phyloP scores from a whole-genome alignment of 345 rosid species.

The Triadica sebifera region DNA sequence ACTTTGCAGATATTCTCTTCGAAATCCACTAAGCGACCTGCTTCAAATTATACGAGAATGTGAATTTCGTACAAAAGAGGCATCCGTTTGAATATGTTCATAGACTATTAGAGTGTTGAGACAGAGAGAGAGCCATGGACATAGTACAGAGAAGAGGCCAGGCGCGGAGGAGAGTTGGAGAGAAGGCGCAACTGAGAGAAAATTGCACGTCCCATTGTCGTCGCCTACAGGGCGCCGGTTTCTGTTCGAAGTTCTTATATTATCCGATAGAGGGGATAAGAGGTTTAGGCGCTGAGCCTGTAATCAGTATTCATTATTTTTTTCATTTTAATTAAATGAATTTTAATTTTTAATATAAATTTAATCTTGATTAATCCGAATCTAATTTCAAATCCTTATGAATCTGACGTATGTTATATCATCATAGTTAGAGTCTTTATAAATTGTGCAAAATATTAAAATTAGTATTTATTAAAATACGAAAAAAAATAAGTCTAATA shows the following conservation, averaged over 20 bases:
- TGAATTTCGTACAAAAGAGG: background rate
- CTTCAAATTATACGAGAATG: slow-evolving; percentile 1
- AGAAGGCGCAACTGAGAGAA: slow-evolving; percentile 43
- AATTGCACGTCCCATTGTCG: slow-evolving; percentile 42
- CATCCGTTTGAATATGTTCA: background rate
- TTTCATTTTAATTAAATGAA: too few relatives aligned
- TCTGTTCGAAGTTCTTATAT: background rate
- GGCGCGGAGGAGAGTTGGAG: slow-evolving; percentile 43
- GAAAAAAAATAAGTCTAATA: too few relatives aligned
- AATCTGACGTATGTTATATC: too few relatives aligned
- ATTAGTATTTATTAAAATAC: too few relatives aligned
- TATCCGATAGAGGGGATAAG: background rate
- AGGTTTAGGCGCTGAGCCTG: background rate
- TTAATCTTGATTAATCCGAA: too few relatives aligned
- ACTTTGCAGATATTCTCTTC: slow-evolving; percentile 20
- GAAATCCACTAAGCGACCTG: slow-evolving; percentile 30
- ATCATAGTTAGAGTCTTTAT: too few relatives aligned
- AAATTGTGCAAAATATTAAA: too few relatives aligned
- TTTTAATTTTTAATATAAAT: too few relatives aligned
- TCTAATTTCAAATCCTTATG: too few relatives aligned
- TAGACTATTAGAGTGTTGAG: background rate
- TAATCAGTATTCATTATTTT: too few relatives aligned
- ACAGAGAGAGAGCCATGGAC: slow-evolving; percentile 3
- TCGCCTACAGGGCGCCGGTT: background rate
- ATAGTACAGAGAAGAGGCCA: slow-evolving; percentile 43